Evolutionary conservation across 805 yeast species (phyloP), one percentile per base, ranked within the genome.

Genomic region (Ogataea naganishii): DNA sequence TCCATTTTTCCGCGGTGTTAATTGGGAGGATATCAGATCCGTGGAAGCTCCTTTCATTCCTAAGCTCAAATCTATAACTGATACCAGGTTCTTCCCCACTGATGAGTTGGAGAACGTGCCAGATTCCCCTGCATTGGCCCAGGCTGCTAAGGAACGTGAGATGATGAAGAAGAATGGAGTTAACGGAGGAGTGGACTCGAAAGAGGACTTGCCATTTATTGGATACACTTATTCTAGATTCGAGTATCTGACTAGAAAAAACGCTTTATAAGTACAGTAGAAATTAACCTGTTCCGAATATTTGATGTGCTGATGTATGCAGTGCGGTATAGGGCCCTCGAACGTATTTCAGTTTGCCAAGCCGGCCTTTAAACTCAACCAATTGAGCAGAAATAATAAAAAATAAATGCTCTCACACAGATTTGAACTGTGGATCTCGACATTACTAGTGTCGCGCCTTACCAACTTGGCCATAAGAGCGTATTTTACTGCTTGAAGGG

Each of bases 141-240:
- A 64, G 49, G 85, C 86, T 18, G 79, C 78, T 43, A 69, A 70
- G 44, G 80, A 71, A 49, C 66, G 77, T 40, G 81, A 74, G 35
- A 65, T 60, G 33, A 58, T 67, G 52, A 58, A 57, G 46, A 55
- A 56, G 26, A 64, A 63, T 45, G 63, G 66, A 22, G 50, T 46
- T 24, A 52, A 43, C 18, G 59, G 56, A 22, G 53, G 53, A 14
- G 58, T 59, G 34, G 75, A 68, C 44, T 64, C 71, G 32, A 77
- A 83, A 51, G 95, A 85, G 53, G 96, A 92, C 43, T 62, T 92
- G 52, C 98, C 98, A 24, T 92, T 92, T 51, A 92, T 92, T 49
- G 98, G 98, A 3, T 92, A 92, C 62, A 92, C 98, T 0, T 92
- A 83, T 54, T 83, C 95, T 24, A 70, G 97, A 48, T 92, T 92